Evolutionary conservation across 768 basidiomycete species (phyloP), one percentile per base, ranked within the genome.

Genomic region (Tulasnella calospora): DNA sequence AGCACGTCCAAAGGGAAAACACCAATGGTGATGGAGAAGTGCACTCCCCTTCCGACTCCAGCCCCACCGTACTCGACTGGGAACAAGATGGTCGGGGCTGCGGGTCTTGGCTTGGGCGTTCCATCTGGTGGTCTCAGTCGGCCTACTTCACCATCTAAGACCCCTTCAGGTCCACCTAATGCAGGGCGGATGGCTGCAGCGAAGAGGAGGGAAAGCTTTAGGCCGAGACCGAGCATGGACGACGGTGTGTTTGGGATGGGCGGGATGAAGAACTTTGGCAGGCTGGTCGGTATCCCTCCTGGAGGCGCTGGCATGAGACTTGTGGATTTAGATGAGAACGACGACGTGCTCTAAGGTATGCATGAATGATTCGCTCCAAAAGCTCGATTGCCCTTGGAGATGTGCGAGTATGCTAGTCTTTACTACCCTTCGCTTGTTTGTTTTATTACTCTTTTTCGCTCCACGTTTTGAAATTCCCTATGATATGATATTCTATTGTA

Each of bases 211-310:
- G 93, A 95, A 85, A 95, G 93, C 83, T 95, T 95, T 84, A 92
- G 89, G 82, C 94, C 94, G 13, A 87, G 94, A 46, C 89, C 92
- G 61, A 94, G 93, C 81, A 84, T 90, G 27, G 93, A 94, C 80
- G 86, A 84, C 21, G 76, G 36, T 23, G 79, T 71, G n/a, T 79
- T 71, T 40, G 76, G 61, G 6, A 70, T 77, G 61, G 76, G 76
- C 30, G 76, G 67, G n/a, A 76, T 70, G 79, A 41, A 55, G 46
- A 77, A 72, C 46, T 41, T 30, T 51, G 70, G 79, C 30, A 77
- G 51, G 77, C 35, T 78, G 10, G 46, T 77, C 35, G 71, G 71
- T 46, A 27, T 67, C 30, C 61, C 27, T 67, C 6, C 27, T 8
- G 61, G 61, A 12, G 61, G 61, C 15, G 30, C 61, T 13, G 61